phyloP scores from a whole-genome alignment of 2,329 filamentous ascomycete species.

The Alternaria rosae region DNA sequence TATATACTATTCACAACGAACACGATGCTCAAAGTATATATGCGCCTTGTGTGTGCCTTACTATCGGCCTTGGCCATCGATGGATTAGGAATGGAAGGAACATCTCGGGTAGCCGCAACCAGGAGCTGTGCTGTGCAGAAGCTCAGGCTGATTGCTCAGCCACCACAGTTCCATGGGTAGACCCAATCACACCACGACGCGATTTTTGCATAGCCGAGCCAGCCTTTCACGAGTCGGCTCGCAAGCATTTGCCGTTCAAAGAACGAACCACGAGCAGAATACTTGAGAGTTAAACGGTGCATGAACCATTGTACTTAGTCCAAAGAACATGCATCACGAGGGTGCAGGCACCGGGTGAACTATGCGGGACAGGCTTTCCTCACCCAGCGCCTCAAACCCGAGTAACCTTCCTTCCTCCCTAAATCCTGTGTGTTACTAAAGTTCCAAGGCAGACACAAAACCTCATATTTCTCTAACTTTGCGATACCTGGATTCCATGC shows the following conservation, averaged over 20 bases:
- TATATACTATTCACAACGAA: background rate
- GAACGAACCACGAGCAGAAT: background rate
- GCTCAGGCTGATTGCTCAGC: background rate
- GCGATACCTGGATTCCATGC: background rate
- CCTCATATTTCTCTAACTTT: background rate
- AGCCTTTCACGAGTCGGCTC: background rate
- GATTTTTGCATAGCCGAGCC: background rate
- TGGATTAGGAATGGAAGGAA: background rate
- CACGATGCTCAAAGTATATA: background rate
- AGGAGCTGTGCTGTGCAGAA: background rate
- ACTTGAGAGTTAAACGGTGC: background rate
- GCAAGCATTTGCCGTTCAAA: background rate
- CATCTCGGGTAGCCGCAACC: background rate
- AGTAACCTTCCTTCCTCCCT: background rate
- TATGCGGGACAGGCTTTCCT: background rate
- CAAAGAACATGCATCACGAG: background rate
- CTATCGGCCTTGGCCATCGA: background rate
- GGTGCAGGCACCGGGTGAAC: conserved; percentile 1
- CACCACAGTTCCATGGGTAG: background rate
- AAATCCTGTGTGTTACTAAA: background rate
- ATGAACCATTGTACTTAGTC: background rate
- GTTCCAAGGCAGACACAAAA: background rate
- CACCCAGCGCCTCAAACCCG: background rate
- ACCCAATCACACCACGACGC: background rate
- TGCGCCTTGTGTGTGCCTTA: conserved; percentile 7